These are phyloP conservation scores for Dillenia turbinata DNA, from an alignment of 164 flowering plant species.

Conservation along the genomic window DNA sequence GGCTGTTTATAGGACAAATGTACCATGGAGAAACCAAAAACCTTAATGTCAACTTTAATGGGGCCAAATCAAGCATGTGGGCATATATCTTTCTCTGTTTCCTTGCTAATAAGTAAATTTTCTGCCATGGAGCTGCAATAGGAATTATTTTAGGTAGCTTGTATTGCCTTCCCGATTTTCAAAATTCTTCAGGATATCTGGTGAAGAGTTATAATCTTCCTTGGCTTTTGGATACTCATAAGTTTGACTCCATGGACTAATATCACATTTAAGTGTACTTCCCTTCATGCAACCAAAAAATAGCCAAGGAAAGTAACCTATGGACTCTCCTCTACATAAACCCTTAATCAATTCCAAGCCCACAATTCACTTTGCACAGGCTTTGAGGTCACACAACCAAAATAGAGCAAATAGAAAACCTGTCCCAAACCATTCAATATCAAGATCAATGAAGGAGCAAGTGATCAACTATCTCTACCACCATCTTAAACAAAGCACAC, in stretches of 20 bases:
- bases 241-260: conserved; percentile 15
- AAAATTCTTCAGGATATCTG: conserved; percentile 13
- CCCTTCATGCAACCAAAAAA: no score
- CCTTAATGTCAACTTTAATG: conserved; percentile 84
- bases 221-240: conserved; percentile 12
- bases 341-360: no score
- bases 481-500: no score
- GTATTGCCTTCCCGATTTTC: conserved; percentile 15
- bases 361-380: no score
- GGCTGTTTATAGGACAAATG: no score
- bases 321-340: no score
- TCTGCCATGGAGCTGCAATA: conserved; percentile 97
- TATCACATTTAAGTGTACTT: conserved; percentile 7
- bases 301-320: no score
- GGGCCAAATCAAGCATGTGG: conserved; percentile 68
- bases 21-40: conserved; percentile 5
- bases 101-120: conserved; percentile 71
- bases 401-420: no score
- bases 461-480: no score
- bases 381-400: no score
- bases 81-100: conserved; percentile 79
- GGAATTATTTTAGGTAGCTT: conserved; percentile 64
- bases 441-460: no score
- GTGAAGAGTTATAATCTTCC: conserved; percentile 12
- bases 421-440: no score